Percentiles rank a stretch among this genome's conserved stretches.
These are phyloP conservation scores for Fusarium hostae DNA, from an alignment of 2,329 filamentous ascomycete genomes.

Conservation along the genomic window DNA sequence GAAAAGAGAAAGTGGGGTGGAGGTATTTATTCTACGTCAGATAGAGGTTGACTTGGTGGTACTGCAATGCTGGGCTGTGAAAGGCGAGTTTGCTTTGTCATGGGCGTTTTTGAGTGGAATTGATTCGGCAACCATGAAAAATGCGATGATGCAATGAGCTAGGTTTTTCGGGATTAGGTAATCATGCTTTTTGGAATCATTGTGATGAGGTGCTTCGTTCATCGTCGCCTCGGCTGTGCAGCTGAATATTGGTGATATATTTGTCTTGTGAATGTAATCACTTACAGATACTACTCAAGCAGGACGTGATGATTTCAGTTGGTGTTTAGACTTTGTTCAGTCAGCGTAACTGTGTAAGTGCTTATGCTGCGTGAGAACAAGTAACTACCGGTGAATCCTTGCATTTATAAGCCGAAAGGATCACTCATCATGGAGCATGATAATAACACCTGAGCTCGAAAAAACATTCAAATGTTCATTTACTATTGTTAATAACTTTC, in stretches of 20 bases:
- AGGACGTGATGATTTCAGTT: neutral
- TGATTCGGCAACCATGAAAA: slow-evolving; percentile 6
- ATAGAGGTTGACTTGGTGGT: slow-evolving; percentile 8
- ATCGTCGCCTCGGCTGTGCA: neutral
- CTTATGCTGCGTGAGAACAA: neutral
- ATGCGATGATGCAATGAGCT: slow-evolving; percentile 43
- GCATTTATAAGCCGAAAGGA: neutral
- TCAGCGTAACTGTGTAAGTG: neutral
- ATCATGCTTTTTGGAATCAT: slow-evolving; percentile 25
- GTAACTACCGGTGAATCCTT: neutral
- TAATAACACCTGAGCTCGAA: neutral
- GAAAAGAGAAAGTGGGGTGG: slow-evolving; percentile 2
- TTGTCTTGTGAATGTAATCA: neutral
- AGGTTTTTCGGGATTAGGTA: slow-evolving; percentile 7
- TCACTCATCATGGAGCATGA: neutral
- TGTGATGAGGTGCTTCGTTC: neutral
- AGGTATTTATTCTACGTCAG: slow-evolving; percentile 36
- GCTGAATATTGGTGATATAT: neutral
- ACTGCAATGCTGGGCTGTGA: neutral
- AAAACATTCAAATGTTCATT: fast-evolving
- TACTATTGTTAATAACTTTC: too few species aligned
- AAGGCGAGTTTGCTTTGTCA: slow-evolving; percentile 37
- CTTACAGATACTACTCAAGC: neutral
- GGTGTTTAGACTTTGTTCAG: neutral
- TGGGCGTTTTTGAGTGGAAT: slow-evolving; percentile 21